Evolutionary conservation across 2,329 filamentous ascomycete genomes (phyloP).

Genomic region (Plenodomus biglobosus): DNA sequence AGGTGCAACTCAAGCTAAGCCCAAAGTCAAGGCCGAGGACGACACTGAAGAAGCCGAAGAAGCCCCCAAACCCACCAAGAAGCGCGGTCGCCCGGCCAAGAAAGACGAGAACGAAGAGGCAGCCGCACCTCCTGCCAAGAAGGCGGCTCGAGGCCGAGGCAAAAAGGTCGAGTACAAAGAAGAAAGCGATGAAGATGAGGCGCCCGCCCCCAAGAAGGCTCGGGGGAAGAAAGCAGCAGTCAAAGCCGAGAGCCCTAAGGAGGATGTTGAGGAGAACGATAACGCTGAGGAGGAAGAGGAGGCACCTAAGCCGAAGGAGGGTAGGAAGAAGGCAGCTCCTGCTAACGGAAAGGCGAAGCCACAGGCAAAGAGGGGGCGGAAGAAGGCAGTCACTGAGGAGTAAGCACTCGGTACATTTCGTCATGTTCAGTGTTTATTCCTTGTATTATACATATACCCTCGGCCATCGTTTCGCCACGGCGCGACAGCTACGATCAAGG

Average conservation of each 20-base stretch:
- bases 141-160: slow-evolving; percentile 11
- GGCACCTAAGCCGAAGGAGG: slow-evolving; percentile 25
- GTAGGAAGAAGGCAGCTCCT: slow-evolving; percentile 21
- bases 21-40: slow-evolving; percentile 32
- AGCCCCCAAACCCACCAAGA: slow-evolving; percentile 28
- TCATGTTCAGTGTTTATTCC: neutral
- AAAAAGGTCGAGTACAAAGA: slow-evolving; percentile 12
- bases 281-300: slow-evolving; percentile 15
- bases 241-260: slow-evolving; percentile 12
- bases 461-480: neutral
- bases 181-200: slow-evolving; percentile 13
- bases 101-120: slow-evolving; percentile 29
- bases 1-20: slow-evolving; percentile 36
- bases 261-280: slow-evolving; percentile 14
- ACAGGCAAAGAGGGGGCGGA: slow-evolving; percentile 34
- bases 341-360: slow-evolving; percentile 20
- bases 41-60: slow-evolving; percentile 32
- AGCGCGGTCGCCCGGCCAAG: slow-evolving; percentile 10
- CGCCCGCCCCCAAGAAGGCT: slow-evolving; percentile 33
- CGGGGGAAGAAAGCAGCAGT: slow-evolving; percentile 33
- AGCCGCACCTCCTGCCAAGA: slow-evolving; percentile 21
- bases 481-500: neutral
- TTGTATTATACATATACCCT: neutral
- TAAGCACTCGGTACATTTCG: slow-evolving; percentile 4
- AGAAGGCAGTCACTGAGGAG: slow-evolving; percentile 24